These are phyloP conservation scores for Daldinia vernicosa DNA, from an alignment of 495 filamentous ascomycete species.

Conservation along the genomic window DNA sequence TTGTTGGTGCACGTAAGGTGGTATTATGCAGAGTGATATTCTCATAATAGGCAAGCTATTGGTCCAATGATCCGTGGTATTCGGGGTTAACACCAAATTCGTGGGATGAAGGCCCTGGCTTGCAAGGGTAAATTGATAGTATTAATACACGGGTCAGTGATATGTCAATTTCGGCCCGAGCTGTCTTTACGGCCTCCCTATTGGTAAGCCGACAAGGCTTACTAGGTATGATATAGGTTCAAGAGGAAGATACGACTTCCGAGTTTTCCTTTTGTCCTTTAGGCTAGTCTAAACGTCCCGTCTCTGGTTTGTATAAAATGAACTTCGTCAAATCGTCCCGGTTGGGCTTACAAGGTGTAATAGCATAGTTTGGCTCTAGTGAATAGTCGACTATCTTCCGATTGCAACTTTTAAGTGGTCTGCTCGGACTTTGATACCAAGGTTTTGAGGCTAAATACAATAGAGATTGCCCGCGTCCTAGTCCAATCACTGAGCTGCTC, in stretches of 20 bases:
- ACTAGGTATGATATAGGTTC: not conserved
- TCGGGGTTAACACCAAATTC: not conserved
- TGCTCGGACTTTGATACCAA: not conserved
- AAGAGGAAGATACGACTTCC: not conserved
- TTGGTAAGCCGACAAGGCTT: not conserved
- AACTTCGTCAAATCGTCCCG: no score
- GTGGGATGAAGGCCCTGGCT: not conserved
- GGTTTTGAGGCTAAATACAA: not conserved
- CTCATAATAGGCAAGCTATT: not conserved
- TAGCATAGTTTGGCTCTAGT: not conserved
- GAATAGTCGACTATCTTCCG: not conserved
- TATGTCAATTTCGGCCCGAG: not conserved
- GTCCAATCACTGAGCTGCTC: not conserved
- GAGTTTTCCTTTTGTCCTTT: not conserved
- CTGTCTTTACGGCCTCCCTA: not conserved
- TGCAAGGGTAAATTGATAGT: not conserved
- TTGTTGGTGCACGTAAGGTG: not conserved
- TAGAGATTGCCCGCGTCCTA: not conserved
- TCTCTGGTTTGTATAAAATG: no score
- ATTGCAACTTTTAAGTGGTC: not conserved
- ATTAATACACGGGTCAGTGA: not conserved
- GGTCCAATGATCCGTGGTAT: not conserved
- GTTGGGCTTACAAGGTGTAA: not conserved
- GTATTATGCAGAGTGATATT: not conserved
- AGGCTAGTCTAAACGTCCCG: no score